A percentile compares a stretch with the other conserved stretches of the same genome.
Evolutionary conservation across 176 grass and related monocot species (phyloP).

Genomic region (Rhipidocladum racemiflorum): DNA sequence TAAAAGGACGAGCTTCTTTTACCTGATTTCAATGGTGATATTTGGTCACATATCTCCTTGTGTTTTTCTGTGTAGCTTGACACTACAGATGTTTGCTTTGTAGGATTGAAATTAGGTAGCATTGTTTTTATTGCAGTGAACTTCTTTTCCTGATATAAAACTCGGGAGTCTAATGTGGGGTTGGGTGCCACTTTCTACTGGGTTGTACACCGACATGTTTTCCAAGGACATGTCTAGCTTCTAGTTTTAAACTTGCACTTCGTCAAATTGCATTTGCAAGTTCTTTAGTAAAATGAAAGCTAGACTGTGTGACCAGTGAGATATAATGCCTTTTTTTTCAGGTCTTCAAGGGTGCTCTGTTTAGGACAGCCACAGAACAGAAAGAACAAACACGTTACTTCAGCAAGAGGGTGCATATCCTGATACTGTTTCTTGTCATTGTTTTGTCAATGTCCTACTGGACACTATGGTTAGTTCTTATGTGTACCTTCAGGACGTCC

Average conservation of each 20-base stretch:
- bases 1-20: too few relatives aligned
- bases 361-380: slow-evolving; percentile 88
- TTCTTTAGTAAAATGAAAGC: neutral
- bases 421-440: slow-evolving; percentile 14
- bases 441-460: slow-evolving; percentile 3
- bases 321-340: slow-evolving; percentile 32
- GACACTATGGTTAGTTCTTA: slow-evolving; percentile 16
- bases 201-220: too few relatives aligned
- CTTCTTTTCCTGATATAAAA: too few relatives aligned
- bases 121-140: too few relatives aligned
- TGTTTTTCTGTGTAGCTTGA: slow-evolving; percentile 6
- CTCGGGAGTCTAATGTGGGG: too few relatives aligned
- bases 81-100: neutral
- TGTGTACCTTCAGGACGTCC: slow-evolving; percentile 58
- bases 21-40: too few relatives aligned
- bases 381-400: slow-evolving; percentile 96
- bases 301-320: neutral
- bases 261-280: neutral
- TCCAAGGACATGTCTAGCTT: neutral
- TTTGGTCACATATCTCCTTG: neutral
- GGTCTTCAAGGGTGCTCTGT: slow-evolving; percentile 85
- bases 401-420: slow-evolving; percentile 61
- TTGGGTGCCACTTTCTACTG: too few relatives aligned
- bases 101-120: neutral
- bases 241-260: neutral